Evolutionary conservation across 305 asterid species (phyloP).

Genomic region (Solanum hybrid): DNA sequence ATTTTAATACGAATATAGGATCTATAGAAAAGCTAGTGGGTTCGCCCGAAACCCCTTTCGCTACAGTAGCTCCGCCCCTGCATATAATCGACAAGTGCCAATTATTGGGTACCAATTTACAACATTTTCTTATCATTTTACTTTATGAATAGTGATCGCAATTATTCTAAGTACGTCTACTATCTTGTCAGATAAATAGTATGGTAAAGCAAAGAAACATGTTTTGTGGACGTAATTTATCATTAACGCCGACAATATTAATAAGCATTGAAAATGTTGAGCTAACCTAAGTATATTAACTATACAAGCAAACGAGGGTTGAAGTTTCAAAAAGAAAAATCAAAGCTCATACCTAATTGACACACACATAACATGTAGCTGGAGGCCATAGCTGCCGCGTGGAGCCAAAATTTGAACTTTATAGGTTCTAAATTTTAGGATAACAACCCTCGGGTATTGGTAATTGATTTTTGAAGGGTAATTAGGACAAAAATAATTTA

Average conservation of each 20-base stretch:
- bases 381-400: background rate
- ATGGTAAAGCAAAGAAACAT: background rate
- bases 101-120: background rate
- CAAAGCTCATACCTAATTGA: background rate
- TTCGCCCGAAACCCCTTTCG: accelerated
- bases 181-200: background rate
- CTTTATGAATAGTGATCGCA: background rate
- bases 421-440: too few species aligned
- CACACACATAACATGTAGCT: background rate
- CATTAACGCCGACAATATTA: background rate
- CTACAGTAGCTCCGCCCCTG: too few species aligned
- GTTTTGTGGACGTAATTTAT: background rate
- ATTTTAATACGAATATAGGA: too few species aligned
- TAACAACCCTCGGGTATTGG: background rate
- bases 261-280: background rate
- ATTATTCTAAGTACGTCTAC: background rate
- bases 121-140: background rate
- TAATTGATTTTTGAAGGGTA: background rate
- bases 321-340: background rate
- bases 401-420: background rate
- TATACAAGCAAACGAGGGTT: background rate
- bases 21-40: too few species aligned
- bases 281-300: background rate
- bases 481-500: too few species aligned
- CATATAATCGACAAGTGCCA: background rate